Evolutionary conservation across 2,329 filamentous ascomycete genomes (phyloP), one percentile per base, ranked within the genome.

Genomic region (Gyromitra esculenta): DNA sequence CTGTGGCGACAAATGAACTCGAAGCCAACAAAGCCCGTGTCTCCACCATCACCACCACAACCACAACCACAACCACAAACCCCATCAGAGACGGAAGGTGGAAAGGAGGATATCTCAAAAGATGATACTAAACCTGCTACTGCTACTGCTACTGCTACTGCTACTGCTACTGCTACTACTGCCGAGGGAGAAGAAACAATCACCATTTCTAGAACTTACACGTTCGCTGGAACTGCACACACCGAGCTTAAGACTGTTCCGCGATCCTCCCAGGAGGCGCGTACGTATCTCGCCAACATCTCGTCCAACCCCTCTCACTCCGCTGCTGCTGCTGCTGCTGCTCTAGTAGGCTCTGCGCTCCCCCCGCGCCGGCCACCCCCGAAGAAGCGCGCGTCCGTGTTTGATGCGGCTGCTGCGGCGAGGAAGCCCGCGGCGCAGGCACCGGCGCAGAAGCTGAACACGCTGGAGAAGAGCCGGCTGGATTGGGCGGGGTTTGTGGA

Each of bases 401-500:
- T 91, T 78, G 90, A 91, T 81, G 89, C 90, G 0, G 82, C 86
- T 0, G 79, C 84, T 3, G 81, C 80, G n/a, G 64, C 85, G 85
- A 68, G 86, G 85, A 81, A 81, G 82, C 68, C 81, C 78, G 52
- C 80, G 79, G 75, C 84, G 83, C 57, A 85, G 15, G 85, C 87
- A 76, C 52, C 52, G 48, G 87, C 88, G 63, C 89, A 88, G 85
- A 91, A 91, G 82, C 85, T 91, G 79, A 92, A 90, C 81, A 90
- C 89, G 15, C 89, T 91, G 15, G 89, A 92, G 84, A 91, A 91
- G 86, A 91, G 89, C 80, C 86, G 89, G 67, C 90, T 92, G 87
- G 90, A 92, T 83, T 92, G 90, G 90, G 90, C 90, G 1, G 89
- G 89, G 11, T 91, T 88, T 80, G 90, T 92, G 73, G 90, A 92